phyloP scores from a whole-genome alignment of 495 filamentous ascomycete species.

The Thermochaetoides thermophila region DNA sequence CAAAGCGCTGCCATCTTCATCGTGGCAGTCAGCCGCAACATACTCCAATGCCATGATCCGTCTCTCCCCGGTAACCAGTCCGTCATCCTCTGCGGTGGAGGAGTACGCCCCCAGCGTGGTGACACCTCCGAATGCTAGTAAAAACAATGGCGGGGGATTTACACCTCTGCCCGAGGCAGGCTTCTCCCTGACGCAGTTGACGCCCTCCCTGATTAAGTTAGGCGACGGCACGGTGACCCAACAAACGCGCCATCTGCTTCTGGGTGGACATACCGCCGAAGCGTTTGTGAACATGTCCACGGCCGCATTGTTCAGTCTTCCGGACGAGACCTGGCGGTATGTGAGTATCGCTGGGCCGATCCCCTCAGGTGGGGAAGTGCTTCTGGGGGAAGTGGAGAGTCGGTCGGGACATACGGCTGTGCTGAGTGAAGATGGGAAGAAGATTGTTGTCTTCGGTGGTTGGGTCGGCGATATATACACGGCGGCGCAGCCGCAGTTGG shows the following conservation, averaged over 20 bases:
- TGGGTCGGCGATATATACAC: slow-evolving; percentile 73
- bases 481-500: slow-evolving; percentile 67
- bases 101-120: slow-evolving; percentile 11
- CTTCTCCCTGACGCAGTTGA: slow-evolving; percentile 62
- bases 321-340: slow-evolving; percentile 77
- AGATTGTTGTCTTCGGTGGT: slow-evolving; percentile 65
- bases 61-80: no score
- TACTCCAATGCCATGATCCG: slow-evolving; percentile 67
- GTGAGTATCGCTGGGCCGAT: slow-evolving; percentile 41
- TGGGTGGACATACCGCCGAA: slow-evolving; percentile 70
- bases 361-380: no score
- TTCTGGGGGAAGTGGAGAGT: slow-evolving; percentile 45
- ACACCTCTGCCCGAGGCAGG: slow-evolving; percentile 59
- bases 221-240: slow-evolving; percentile 39
- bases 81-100: slow-evolving; percentile 26
- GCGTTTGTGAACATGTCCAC: slow-evolving; percentile 92
- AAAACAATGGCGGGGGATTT: no score
- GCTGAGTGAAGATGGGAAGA: slow-evolving; percentile 58
- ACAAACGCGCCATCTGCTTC: slow-evolving; percentile 61
- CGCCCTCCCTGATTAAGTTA: slow-evolving; percentile 34
- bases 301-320: slow-evolving; percentile 72
- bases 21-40: slow-evolving; percentile 47
- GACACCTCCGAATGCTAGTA: no score
- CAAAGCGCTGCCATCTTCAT: slow-evolving; percentile 19
- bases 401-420: slow-evolving; percentile 78